Evolutionary conservation across 2,329 filamentous ascomycete genomes (phyloP), one percentile per base, ranked within the genome.

Genomic region (Gnomoniopsis sp.): DNA sequence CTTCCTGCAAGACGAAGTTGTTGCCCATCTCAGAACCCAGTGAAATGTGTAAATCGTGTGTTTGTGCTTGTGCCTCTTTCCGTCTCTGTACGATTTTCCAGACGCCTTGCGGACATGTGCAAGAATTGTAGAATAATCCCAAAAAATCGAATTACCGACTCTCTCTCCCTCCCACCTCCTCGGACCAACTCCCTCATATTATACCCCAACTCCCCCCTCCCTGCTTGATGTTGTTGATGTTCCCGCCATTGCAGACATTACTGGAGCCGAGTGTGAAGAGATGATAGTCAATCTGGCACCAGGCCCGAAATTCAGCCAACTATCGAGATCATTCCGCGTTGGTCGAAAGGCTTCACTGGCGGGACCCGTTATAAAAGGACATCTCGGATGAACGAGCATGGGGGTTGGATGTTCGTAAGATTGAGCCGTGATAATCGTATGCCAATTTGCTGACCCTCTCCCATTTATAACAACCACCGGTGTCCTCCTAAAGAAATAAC

Each of bases 371-470:
- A 19, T 22, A 21, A 21, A 14, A 53, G 7, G 17, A 33, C 12
- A 22, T 36, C 48, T 51, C 26, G 52, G 46, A 43, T 47, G 48
- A 59, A 48, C 51, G 14, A 48, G 36, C 46, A 44, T 43, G 53
- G 44, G 36, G 58, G 36, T 59, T 44, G 30, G 21, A 10, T 55
- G 46, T 58, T 59, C 56, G 59, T 61, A 41, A 54, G 26, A 49
- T 47, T 41, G 54, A 44, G 41, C 53, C 60, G 46, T 62, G 53
- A 57, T 47, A 23, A 49, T 55, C 53, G 26, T 59, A 49, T 57
- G 48, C 49, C 57, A 62, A 53, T 21, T 30, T 44, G 41, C 38
- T 44, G 23, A 49, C 44, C 38, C 49, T 46, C 14, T 17, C 44
- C 19, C 19, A 15, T 46, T 10, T 36, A 17, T 10, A 6, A n/a